These are phyloP conservation scores for Pyronema domesticum DNA, from an alignment of 495 filamentous ascomycete genomes.

Conservation along the genomic window DNA sequence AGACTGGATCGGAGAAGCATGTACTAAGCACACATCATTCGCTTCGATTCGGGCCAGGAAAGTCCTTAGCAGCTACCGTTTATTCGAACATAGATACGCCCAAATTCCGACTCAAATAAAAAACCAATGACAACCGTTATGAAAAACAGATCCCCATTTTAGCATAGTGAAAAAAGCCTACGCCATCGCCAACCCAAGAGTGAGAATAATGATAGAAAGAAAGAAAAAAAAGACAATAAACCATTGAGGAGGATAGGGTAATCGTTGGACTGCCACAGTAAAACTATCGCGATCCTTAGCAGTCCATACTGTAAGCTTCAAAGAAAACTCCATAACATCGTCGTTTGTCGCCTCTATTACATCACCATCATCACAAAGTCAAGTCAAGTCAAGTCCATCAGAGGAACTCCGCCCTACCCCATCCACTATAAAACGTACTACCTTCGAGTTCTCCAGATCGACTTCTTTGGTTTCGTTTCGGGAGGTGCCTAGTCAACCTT, in stretches of 20 bases:
- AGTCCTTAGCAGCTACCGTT: too few species aligned
- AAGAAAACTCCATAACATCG: not conserved
- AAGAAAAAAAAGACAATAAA: not conserved
- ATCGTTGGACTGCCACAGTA: not conserved
- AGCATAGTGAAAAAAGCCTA: too few species aligned
- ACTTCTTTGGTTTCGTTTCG: not conserved
- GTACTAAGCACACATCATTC: too few species aligned
- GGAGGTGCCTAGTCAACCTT: conserved; percentile 31
- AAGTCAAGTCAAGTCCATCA: not conserved
- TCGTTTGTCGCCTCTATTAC: not conserved
- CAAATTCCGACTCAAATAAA: too few species aligned
- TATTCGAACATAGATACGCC: too few species aligned
- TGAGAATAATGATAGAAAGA: not conserved
- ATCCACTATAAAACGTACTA: not conserved
- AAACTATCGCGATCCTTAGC: not conserved
- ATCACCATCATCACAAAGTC: not conserved
- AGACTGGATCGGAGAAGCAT: too few species aligned
- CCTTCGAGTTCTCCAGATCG: not conserved
- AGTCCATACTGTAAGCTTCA: not conserved
- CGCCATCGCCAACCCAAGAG: not conserved
- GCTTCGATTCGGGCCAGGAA: too few species aligned
- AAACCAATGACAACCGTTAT: too few species aligned
- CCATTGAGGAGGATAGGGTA: not conserved
- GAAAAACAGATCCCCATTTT: too few species aligned
- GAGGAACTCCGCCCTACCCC: not conserved